These are phyloP conservation scores for Backusella tarrabulga DNA, from an alignment of 192 early-diverging fungal genomes.

Conservation along the genomic window DNA sequence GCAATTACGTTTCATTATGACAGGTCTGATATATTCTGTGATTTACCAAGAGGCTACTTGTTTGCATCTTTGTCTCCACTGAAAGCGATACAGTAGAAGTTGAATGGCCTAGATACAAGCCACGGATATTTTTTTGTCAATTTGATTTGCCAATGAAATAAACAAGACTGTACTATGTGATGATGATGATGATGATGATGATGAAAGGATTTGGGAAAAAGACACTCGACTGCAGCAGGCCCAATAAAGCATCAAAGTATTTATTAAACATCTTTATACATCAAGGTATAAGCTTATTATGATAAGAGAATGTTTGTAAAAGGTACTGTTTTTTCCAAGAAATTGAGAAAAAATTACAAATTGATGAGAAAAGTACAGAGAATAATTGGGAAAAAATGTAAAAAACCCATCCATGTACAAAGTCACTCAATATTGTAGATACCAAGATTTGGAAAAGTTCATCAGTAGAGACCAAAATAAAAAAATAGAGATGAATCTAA, in stretches of 20 bases:
- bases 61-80: background rate
- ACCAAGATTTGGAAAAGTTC: too few species aligned
- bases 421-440: too few species aligned
- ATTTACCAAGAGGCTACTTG: background rate
- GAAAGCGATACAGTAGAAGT: background rate
- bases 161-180: background rate
- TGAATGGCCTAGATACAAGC: background rate
- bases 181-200: background rate
- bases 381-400: too few species aligned
- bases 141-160: conserved; percentile 1
- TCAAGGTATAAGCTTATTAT: background rate
- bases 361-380: too few species aligned
- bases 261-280: background rate
- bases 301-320: background rate
- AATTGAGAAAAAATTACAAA: too few species aligned
- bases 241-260: background rate
- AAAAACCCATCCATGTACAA: too few species aligned
- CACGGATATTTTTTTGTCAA: background rate
- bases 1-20: background rate
- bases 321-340: too few species aligned
- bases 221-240: background rate
- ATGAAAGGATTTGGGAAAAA: background rate
- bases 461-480: too few species aligned
- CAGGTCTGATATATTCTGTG: background rate
- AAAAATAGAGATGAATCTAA: too few species aligned